Base-by-base conservation (phyloP, 2,329 filamentous ascomycete genomes). In the Stagonosporopsis vannaccii region DNA sequence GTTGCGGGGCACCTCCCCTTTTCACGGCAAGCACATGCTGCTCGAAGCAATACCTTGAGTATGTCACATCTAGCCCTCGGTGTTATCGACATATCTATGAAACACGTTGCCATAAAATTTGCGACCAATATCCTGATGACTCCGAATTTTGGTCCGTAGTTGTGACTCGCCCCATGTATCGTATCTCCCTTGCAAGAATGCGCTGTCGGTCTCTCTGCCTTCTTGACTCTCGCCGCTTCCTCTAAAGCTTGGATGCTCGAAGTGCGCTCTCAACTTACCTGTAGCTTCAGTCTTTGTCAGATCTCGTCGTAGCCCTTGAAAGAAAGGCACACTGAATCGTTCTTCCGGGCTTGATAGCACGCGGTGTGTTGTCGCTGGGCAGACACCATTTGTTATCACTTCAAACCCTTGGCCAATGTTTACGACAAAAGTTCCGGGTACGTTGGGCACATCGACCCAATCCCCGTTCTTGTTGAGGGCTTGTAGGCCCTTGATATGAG, bases 321-420 rank as follows among this genome's bases (percentile, higher is more conserved):
- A 45, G 30, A 45, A 35, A 1, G 42, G 42, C 12, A 45, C 30
- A 13, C 28, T 45, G 30, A 45, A 45, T 5, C 42, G 28, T 12
- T 35, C 28, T 9, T 45, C 30, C 6, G 28, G 4, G 1, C 42
- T 30, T 15, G 42, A 33, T n/a, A 45, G 28, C 28, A 45, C 42
- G 17, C 42, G 42, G 35, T 45, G 42, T 7, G 42, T 45, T 30
- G 42, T 45, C 6, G 42, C 42, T 23, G 32, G 32, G 19, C 42
- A 45, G 12, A 45, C 13, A 19, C 42, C 42, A 13, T 45, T 45
- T 17, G 42, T 45, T 6, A 45, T 30, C 4, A 45, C 19, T 19
- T 45, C 42, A 30, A 45, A 45, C 3, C 42, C 42, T 17, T 45
- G 42, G 9, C 42, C 42, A 13, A 45, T 45, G 12, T 45, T 45